Evolutionary conservation across 179 eudicot genomes (phyloP).

Genomic region (Spinacia oleracea): DNA sequence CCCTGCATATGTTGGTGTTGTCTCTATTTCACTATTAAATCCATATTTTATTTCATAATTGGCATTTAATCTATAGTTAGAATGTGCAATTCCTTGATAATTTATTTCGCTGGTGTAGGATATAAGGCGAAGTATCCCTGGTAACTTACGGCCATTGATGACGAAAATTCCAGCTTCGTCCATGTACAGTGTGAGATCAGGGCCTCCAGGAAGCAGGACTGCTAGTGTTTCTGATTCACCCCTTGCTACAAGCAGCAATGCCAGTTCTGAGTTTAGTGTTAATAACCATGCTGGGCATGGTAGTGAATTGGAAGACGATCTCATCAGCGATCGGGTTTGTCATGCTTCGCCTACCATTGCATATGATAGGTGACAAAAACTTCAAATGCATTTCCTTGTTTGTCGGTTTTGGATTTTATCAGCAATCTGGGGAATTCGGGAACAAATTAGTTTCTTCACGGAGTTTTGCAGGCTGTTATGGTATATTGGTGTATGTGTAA

Average conservation of each 20-base stretch:
- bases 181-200: constrained; percentile 93
- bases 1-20: not conserved
- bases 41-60: not conserved
- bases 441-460: constrained; percentile 22
- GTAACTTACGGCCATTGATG: constrained; percentile 84
- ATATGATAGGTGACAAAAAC: constrained; percentile 31
- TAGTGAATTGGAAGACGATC: constrained; percentile 63
- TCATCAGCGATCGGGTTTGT: constrained; percentile 51
- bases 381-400: constrained; percentile 17
- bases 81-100: not conserved
- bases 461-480: constrained; percentile 27
- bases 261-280: constrained; percentile 82
- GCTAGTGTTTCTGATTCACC: constrained; percentile 77
- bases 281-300: constrained; percentile 65
- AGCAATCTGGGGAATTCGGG: constrained; percentile 19
- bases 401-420: constrained; percentile 11
- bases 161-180: constrained; percentile 98
- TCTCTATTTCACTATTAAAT: not conserved
- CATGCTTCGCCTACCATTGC: constrained; percentile 29
- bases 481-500: constrained; percentile 35
- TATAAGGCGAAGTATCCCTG: constrained; percentile 66
- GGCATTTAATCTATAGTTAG: not conserved
- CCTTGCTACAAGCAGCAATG: constrained; percentile 76
- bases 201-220: constrained; percentile 55
- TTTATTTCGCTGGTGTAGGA: constrained; percentile 50